phyloP scores from a whole-genome alignment of 495 filamentous ascomycete genomes.

The Bombardia bombarda region DNA sequence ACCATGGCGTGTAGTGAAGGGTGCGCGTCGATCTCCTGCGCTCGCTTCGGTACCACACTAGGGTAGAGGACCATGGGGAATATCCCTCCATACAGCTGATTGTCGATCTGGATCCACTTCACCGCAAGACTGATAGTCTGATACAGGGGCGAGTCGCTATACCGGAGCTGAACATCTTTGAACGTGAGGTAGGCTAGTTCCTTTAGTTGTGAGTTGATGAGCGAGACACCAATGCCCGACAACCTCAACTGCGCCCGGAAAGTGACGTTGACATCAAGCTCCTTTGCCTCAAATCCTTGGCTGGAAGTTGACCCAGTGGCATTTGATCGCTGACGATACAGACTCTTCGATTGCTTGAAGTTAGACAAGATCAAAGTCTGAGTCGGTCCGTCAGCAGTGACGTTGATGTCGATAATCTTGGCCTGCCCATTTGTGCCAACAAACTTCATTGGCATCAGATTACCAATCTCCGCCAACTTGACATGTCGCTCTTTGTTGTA shows the following conservation, averaged over 20 bases:
- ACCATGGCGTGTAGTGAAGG: slow-evolving; percentile 88
- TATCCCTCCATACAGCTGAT: slow-evolving; percentile 95
- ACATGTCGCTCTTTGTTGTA: slow-evolving; percentile 79
- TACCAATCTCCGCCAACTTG: slow-evolving; percentile 93
- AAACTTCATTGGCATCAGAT: slow-evolving; percentile 78
- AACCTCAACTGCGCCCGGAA: slow-evolving; percentile 83
- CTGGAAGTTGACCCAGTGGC: slow-evolving; percentile 41
- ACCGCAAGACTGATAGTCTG: slow-evolving; percentile 83
- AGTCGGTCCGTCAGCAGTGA: slow-evolving; percentile 87
- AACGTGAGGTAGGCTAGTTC: slow-evolving; percentile 93
- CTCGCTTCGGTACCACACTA: slow-evolving; percentile 96
- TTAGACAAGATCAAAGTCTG: slow-evolving; percentile 93
- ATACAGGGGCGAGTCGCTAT: slow-evolving; percentile 82
- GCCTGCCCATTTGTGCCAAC: slow-evolving; percentile 51
- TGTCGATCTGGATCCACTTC: slow-evolving; percentile 99
- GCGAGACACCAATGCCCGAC: slow-evolving; percentile 85
- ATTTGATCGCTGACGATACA: slow-evolving; percentile 80
- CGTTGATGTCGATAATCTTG: slow-evolving; percentile 92
- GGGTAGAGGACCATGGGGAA: slow-evolving; percentile 97
- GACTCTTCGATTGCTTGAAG: slow-evolving; percentile 85
- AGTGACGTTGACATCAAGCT: slow-evolving; percentile 73
- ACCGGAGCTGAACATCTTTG: slow-evolving; percentile 85
- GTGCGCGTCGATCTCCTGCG: slow-evolving; percentile 93
- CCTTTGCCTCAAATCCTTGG: slow-evolving; percentile 85
- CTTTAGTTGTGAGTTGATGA: slow-evolving; percentile 85